A percentile compares a stretch with the other conserved stretches of the same genome.
Conservation (phyloP, 169 alveolate genomes). For the Plasmodium knowlesi region DNA sequence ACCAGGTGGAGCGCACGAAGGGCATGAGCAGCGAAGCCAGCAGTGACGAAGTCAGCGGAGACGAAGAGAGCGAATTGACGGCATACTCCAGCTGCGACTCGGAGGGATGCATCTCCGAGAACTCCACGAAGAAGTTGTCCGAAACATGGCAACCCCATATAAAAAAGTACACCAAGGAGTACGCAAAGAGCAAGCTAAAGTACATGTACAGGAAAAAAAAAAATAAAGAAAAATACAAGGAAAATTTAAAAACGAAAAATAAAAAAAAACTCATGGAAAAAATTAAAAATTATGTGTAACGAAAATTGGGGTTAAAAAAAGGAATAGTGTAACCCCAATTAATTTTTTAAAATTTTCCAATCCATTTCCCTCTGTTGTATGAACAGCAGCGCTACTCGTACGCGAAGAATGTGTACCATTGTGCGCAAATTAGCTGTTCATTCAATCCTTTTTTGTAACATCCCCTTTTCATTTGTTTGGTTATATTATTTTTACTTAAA, state of each 20-base stretch:
- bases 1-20: neutral
- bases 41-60: neutral
- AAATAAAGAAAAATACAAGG: slow-evolving; percentile 60
- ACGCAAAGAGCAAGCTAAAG: slow-evolving; percentile 45
- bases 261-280: slow-evolving; percentile 71
- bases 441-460: neutral
- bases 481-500: neutral
- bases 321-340: neutral
- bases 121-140: slow-evolving; percentile 37
- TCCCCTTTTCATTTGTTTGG: neutral
- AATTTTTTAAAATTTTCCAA: no score
- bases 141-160: slow-evolving; percentile 70
- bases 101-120: neutral
- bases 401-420: neutral
- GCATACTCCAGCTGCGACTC: slow-evolving; percentile 27
- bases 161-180: slow-evolving; percentile 62
- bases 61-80: neutral
- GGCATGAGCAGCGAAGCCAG: neutral
- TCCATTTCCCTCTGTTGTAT: neutral
- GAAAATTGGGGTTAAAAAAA: neutral
- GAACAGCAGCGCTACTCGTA: neutral
- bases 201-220: slow-evolving; percentile 63
- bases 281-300: slow-evolving; percentile 34
- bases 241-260: slow-evolving; percentile 66
- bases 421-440: neutral